Conservation (phyloP, 176 grass and related monocot genomes). For the Neostapfia colusana region DNA sequence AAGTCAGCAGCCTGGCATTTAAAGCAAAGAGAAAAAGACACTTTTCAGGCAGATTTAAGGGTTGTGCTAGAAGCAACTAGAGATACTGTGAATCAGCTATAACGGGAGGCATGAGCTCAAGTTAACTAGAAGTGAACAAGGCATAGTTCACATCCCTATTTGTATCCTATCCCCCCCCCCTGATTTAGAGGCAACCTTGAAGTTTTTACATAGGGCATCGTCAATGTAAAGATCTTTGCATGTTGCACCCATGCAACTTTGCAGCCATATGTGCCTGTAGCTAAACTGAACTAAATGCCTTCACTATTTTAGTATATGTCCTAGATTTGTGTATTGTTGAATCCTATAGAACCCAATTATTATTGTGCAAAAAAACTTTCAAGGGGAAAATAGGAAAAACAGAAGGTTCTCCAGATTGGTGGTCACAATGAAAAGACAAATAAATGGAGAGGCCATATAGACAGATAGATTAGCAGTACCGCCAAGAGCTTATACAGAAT, state of each 20-base stretch:
- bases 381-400: background rate
- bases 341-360: background rate
- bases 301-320: background rate
- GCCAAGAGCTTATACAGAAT: slow-evolving; percentile 67
- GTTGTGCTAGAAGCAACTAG: background rate
- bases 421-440: background rate
- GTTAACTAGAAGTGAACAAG: background rate
- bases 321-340: background rate
- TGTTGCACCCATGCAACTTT: background rate
- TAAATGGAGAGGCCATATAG: no score
- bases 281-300: slow-evolving; percentile 7
- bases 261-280: background rate
- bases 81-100: background rate
- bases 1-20: slow-evolving; percentile 65
- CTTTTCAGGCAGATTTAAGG: background rate
- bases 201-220: background rate
- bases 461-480: slow-evolving; percentile 33
- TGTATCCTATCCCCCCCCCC: no score
- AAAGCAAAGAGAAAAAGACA: background rate
- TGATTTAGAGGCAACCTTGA: no score
- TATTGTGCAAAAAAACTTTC: background rate
- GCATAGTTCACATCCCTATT: background rate
- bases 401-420: background rate
- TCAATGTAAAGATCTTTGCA: background rate
- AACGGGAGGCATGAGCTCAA: background rate